Base-by-base conservation (phyloP, 164 flowering plant genomes). In the Vitis riparia region DNA sequence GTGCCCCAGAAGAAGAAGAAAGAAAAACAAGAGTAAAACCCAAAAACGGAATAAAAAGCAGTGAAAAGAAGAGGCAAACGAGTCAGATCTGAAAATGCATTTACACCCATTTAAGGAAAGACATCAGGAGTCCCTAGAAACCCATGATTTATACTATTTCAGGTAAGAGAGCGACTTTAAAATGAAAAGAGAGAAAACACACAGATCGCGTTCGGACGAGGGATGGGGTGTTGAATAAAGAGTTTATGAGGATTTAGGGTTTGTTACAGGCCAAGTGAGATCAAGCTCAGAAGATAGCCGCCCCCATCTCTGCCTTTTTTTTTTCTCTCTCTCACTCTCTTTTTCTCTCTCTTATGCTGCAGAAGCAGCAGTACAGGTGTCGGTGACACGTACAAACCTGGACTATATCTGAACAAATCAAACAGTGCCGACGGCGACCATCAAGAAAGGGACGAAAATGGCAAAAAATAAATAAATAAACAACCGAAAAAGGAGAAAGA, bases 281-380 rank as follows among this genome's bases (percentile, higher is more conserved):
- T 53, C 14, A 55, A 12, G 60, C 29, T 10, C 11, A 66, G 17
- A 53, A 55, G 32, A 15, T 51, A 14, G 8, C 13, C 15, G 30
- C 27, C 27, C 44, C 44, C 44, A 37, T 37, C 44, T 37, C 44
- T 37, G 44, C 7, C 7, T 2, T 37, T 37, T 37, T 37, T 17
- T 23, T 8, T 17, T 37, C 66, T 61, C 67, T 53, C 59, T 55
- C 57, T 23, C 27, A 23, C 27, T 62, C 3, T 37, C 17, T 27
- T 14, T 29, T 69, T n/a, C 37, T 50, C 68, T 66, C 69, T 19
- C 6, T 29, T 79, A 79, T 79, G 82, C 82, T 75, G 27, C 27
- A 23, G 27, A 1, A 23, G 27, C 9, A 48, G 59, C 56, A 23
- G 68, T 70, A 74, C 77, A 71, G 74, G 67, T 75, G 82, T 69